Evolutionary conservation across 2,329 filamentous ascomycete genomes (phyloP).

Genomic region (Immersiporthe knoxdaviesiana): DNA sequence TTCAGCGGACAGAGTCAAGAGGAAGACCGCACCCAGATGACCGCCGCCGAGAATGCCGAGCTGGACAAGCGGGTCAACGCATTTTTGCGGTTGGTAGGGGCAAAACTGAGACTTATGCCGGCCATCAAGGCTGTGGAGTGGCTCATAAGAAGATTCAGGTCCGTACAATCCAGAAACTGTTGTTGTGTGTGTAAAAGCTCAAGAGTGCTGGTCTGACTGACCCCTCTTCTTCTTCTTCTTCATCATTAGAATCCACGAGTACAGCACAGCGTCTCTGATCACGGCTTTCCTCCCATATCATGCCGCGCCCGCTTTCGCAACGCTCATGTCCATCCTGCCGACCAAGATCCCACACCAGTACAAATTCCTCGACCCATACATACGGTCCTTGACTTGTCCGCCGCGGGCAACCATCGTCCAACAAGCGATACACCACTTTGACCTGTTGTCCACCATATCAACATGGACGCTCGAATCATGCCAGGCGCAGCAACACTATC

Average conservation of each 20-base stretch:
- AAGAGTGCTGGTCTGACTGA: constrained; percentile 29
- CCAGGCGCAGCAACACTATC: constrained; percentile 71
- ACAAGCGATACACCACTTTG: constrained; percentile 76
- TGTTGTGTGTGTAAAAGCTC: background rate
- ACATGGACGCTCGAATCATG: constrained; percentile 77
- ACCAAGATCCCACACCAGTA: constrained; percentile 73
- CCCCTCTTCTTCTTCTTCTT: too few species aligned
- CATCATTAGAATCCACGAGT: constrained; percentile 81
- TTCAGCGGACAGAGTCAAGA: constrained; percentile 94
- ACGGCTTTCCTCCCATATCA: constrained; percentile 94
- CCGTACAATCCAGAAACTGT: constrained; percentile 32
- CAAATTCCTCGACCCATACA: constrained; percentile 85
- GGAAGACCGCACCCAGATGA: constrained; percentile 87
- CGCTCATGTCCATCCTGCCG: constrained; percentile 85
- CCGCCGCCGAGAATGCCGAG: constrained; percentile 76
- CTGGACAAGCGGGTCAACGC: constrained; percentile 76
- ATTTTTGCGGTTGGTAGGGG: constrained; percentile 80
- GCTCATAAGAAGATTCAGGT: constrained; percentile 90
- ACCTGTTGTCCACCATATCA: constrained; percentile 78
- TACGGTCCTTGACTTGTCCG: constrained; percentile 73
- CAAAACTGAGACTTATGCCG: constrained; percentile 79
- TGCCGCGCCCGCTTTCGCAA: constrained; percentile 80
- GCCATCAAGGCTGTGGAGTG: constrained; percentile 93
- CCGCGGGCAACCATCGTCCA: constrained; percentile 83
- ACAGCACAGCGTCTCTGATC: constrained; percentile 78